These are phyloP conservation scores for Juglanconis oblonga DNA, from an alignment of 2,329 filamentous ascomycete species.

Conservation along the genomic window DNA sequence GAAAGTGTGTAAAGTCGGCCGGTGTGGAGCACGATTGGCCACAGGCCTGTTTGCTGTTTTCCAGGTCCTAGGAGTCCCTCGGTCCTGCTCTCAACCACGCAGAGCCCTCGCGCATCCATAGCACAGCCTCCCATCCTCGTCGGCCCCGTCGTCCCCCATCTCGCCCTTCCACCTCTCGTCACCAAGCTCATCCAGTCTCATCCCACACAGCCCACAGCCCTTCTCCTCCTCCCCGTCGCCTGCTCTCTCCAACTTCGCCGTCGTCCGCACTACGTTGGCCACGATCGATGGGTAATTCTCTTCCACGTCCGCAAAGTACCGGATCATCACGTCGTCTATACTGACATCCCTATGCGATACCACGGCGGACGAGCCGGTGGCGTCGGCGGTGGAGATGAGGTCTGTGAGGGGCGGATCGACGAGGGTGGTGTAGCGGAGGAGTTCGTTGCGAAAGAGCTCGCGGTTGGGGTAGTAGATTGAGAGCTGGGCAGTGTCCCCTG, in stretches of 20 bases:
- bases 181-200: slow-evolving; percentile 61
- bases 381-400: slow-evolving; percentile 41
- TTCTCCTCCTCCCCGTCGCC: slow-evolving; percentile 29
- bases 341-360: slow-evolving; percentile 73
- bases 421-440: slow-evolving; percentile 63
- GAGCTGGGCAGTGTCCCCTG: slow-evolving; percentile 19
- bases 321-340: slow-evolving; percentile 85
- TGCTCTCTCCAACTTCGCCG: slow-evolving; percentile 68
- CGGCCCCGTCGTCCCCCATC: slow-evolving; percentile 45
- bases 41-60: no score
- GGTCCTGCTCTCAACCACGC: slow-evolving; percentile 37
- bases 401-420: slow-evolving; percentile 48
- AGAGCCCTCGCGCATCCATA: slow-evolving; percentile 72
- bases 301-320: slow-evolving; percentile 86
- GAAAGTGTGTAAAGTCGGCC: background rate
- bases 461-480: slow-evolving; percentile 74
- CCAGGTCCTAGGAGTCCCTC: no score
- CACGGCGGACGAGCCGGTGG: slow-evolving; percentile 32
- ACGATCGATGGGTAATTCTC: slow-evolving; percentile 86
- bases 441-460: slow-evolving; percentile 80
- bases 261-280: slow-evolving; percentile 90
- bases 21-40: no score
- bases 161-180: slow-evolving; percentile 63
- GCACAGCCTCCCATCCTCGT: slow-evolving; percentile 48
- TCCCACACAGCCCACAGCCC: slow-evolving; percentile 67